Percentiles rank a stretch among this genome's conserved stretches.
These are phyloP conservation scores for Penicillium sp. DNA, from an alignment of 2,329 filamentous ascomycete genomes.

Conservation along the genomic window DNA sequence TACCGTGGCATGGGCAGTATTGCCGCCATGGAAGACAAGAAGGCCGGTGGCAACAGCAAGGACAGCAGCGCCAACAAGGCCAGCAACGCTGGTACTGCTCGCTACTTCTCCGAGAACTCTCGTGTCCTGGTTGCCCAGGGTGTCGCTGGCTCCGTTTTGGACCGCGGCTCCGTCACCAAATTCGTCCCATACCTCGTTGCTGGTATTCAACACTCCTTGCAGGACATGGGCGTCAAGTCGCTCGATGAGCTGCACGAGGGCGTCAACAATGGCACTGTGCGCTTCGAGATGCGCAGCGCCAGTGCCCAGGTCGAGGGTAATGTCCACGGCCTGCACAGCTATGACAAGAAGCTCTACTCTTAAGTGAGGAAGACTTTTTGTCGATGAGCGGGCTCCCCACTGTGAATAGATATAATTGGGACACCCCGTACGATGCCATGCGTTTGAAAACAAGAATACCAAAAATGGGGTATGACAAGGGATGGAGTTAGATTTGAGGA, in stretches of 20 bases:
- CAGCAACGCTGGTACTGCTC: conserved; percentile 85
- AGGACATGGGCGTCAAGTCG: conserved; percentile 86
- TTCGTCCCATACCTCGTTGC: conserved; percentile 94
- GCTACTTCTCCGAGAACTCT: conserved; percentile 97
- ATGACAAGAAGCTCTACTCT: conserved; percentile 99
- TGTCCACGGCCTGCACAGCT: conserved; percentile 93
- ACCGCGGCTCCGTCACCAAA: conserved; percentile 72
- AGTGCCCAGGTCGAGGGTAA: conserved; percentile 95
- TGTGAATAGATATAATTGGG: conserved; percentile 21
- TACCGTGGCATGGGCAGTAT: conserved; percentile 99
- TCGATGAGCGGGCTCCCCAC: conserved; percentile 11
- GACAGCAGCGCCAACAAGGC: conserved; percentile 65
- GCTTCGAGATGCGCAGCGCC: conserved; percentile 90
- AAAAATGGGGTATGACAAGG: conserved; percentile 26
- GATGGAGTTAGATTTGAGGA: conserved; percentile 28
- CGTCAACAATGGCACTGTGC: conserved; percentile 67
- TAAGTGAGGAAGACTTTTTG: conserved; percentile 42
- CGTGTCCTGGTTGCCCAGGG: conserved; percentile 92
- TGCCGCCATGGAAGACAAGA: conserved; percentile 99
- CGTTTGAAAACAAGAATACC: conserved; percentile 18
- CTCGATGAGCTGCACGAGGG: conserved; percentile 68
- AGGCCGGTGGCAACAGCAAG: conserved; percentile 69
- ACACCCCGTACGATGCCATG: conserved; percentile 21
- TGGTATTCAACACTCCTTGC: conserved; percentile 93
- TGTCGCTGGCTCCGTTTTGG: conserved; percentile 66